Evolutionary conservation across 805 yeast species (phyloP).

Genomic region (Starmera caribaea): DNA sequence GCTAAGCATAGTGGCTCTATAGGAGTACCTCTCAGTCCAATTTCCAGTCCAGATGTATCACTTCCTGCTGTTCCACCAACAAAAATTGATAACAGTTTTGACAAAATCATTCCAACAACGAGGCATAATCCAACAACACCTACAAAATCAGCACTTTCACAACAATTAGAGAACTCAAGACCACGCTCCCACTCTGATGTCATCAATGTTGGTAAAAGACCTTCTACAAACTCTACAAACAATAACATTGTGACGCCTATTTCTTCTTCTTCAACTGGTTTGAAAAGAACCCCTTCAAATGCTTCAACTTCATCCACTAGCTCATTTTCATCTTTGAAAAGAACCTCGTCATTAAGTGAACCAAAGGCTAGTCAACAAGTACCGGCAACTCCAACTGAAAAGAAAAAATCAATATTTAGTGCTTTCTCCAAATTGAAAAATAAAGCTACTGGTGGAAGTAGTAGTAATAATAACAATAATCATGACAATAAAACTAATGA

Average conservation of each 20-base stretch:
- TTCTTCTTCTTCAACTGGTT: background rate
- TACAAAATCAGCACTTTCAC: constrained; percentile 4
- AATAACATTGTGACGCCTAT: too few relatives aligned
- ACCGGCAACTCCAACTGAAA: background rate
- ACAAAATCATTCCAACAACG: background rate
- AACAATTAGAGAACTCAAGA: constrained; percentile 15
- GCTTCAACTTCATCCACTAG: background rate
- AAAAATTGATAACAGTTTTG: background rate
- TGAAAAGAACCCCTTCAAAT: background rate
- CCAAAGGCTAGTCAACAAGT: background rate
- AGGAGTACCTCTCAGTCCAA: constrained; percentile 3
- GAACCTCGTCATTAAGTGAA: background rate
- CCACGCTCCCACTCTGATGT: constrained; percentile 18
- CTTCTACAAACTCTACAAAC: background rate
- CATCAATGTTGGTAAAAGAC: background rate
- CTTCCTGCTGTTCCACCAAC: constrained; percentile 1
- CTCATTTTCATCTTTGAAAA: background rate
- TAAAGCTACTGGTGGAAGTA: background rate
- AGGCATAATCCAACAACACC: background rate
- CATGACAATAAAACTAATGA: too few relatives aligned
- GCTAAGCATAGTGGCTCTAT: constrained; percentile 4
- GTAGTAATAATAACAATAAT: background rate
- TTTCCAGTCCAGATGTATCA: background rate
- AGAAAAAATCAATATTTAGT: constrained; percentile 9
- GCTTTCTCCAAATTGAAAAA: constrained; percentile 11